phyloP scores from a whole-genome alignment of 2,329 filamentous ascomycete species.

The Fusarium subtropicale region DNA sequence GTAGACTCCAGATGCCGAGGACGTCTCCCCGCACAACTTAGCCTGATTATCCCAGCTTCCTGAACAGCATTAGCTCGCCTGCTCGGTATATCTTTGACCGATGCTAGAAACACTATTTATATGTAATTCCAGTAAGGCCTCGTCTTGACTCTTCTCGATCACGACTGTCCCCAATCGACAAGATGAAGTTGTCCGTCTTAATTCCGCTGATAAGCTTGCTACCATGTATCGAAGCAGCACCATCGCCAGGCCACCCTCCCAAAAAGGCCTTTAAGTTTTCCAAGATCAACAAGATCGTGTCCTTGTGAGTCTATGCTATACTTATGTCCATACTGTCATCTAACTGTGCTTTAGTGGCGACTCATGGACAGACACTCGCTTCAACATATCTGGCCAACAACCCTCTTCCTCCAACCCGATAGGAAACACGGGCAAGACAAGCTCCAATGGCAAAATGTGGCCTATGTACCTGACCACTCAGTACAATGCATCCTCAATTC shows the following conservation, averaged over 20 bases:
- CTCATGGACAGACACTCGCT: constrained; percentile 25
- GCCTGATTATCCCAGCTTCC: background rate
- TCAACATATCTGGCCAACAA: constrained; percentile 1
- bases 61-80: background rate
- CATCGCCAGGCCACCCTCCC: background rate
- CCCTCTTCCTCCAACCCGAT: constrained; percentile 1
- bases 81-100: background rate
- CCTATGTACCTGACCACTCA: constrained; percentile 14
- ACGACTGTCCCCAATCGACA: background rate
- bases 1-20: background rate
- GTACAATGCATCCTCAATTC: background rate
- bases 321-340: fast-evolving
- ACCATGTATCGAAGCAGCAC: background rate
- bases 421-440: constrained; percentile 17
- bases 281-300: background rate
- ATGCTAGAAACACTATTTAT: background rate
- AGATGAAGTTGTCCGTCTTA: background rate
- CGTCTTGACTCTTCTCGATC: background rate
- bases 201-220: background rate
- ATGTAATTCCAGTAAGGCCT: background rate
- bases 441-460: constrained; percentile 28
- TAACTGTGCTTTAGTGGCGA: background rate
- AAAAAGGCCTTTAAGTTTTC: background rate
- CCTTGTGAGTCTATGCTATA: background rate
- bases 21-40: background rate